A percentile compares a stretch with the other conserved stretches of the same genome.
These are phyloP conservation scores for Excoecaria agallocha DNA, from an alignment of 345 rosid species.

Conservation along the genomic window DNA sequence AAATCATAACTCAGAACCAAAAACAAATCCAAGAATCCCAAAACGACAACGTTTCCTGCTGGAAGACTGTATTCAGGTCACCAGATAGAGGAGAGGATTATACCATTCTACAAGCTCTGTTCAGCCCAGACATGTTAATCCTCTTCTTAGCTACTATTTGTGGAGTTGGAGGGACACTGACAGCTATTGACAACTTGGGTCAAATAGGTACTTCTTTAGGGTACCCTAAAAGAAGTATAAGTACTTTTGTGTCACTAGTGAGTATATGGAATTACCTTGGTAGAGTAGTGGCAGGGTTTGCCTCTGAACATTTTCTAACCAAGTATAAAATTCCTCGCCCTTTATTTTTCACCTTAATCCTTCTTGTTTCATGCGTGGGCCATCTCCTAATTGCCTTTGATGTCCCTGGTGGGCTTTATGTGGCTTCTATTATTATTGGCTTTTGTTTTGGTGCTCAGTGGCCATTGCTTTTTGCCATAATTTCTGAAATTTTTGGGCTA, in stretches of 20 bases:
- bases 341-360: slow-evolving; percentile 39
- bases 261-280: slow-evolving; percentile 70
- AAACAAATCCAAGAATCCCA: not conserved
- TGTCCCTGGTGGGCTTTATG: slow-evolving; percentile 41
- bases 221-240: slow-evolving; percentile 44
- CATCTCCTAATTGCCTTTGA: slow-evolving; percentile 50
- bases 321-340: slow-evolving; percentile 55
- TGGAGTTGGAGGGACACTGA: slow-evolving; percentile 58
- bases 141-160: slow-evolving; percentile 56
- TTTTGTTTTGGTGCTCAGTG: slow-evolving; percentile 62
- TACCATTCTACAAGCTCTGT: slow-evolving; percentile 59
- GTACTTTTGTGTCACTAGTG: slow-evolving; percentile 55
- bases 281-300: slow-evolving; percentile 51
- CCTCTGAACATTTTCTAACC: slow-evolving; percentile 43
- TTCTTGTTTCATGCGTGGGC: slow-evolving; percentile 48
- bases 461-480: slow-evolving; percentile 58
- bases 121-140: slow-evolving; percentile 53
- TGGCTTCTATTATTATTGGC: slow-evolving; percentile 53
- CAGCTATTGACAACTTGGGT: slow-evolving; percentile 62
- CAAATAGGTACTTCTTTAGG: slow-evolving; percentile 59
- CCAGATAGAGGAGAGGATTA: slow-evolving; percentile 62
- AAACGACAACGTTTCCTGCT: slow-evolving; percentile 33
- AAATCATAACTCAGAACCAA: slow-evolving; percentile 23
- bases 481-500: slow-evolving; percentile 62
- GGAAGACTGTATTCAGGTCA: slow-evolving; percentile 44